Base-by-base conservation (phyloP, 1,139 yeast genomes). In the Blastobotrys petasosporus region DNA sequence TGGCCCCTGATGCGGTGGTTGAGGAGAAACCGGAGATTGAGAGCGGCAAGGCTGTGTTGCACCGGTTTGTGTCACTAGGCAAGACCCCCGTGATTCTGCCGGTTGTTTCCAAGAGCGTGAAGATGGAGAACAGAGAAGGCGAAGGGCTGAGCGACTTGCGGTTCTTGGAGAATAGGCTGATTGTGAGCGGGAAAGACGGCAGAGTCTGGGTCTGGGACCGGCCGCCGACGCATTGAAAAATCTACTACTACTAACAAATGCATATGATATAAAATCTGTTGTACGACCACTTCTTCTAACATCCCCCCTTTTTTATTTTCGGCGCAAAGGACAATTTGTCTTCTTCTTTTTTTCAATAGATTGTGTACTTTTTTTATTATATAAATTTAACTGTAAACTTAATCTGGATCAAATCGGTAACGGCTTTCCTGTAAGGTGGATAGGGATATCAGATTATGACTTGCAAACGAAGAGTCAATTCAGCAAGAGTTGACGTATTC, bases 161-260 rank as follows among this genome's bases (percentile, higher is more conserved):
- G n/a, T 58, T 64, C 46, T 45, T 56, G 30, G 53, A 55, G 13
- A 48, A 49, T 16, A 42, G 46, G 17, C 39, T 64, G 28, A 38
- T 59, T 11, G 65, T 51, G 1, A 52, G 55, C 2, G 60, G 63
- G 29, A 51, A 53, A 25, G 68, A 64, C 37, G 68, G 67, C 10
- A 52, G 65, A 13, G 41, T 64, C 9, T 62, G 65, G 63, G 55
- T 59, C 4, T 64, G 67, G 67, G 46, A 47, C 6, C 49, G 64
- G 16, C 63, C 94, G 8, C 87, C 80, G 32, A 12, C 37, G 32
- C 13, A 36, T 15, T 5, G 12, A 37, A 32, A 32, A 23, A 13
- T 32, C 32, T 20, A 36, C 32, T 28, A 30, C 31, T 28, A 20
- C 32, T 30, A 11, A 30, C 32, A 20, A 20, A 20, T 7, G 25